Percentiles rank a stretch among this genome's conserved stretches.
Evolutionary conservation across 2,329 filamentous ascomycete genomes (phyloP).

Genomic region (Aspergillus sp.): DNA sequence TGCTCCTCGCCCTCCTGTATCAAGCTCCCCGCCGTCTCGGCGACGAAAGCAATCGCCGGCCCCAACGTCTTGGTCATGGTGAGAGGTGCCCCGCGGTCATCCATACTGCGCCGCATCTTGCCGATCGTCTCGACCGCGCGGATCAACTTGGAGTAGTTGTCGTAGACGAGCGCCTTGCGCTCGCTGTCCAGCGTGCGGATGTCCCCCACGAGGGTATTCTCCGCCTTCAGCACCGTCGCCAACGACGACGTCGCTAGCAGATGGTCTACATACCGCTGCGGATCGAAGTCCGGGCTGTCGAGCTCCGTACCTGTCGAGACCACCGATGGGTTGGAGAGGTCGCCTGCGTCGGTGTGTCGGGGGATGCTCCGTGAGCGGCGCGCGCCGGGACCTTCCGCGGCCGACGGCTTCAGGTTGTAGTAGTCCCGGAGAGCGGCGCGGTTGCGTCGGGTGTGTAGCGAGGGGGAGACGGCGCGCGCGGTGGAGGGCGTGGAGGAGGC

Average conservation of each 20-base stretch:
- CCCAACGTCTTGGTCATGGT: slow-evolving; percentile 45
- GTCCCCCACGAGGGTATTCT: slow-evolving; percentile 56
- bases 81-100: slow-evolving; percentile 44
- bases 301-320: slow-evolving; percentile 55
- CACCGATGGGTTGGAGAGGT: slow-evolving; percentile 37
- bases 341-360: slow-evolving; percentile 38
- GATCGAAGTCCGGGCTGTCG: slow-evolving; percentile 70
- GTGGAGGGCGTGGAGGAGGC: slow-evolving; percentile 32
- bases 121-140: slow-evolving; percentile 94
- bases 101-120: slow-evolving; percentile 56
- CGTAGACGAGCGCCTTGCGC: slow-evolving; percentile 94
- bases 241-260: slow-evolving; percentile 41
- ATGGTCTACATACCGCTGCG: slow-evolving; percentile 54
- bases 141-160: slow-evolving; percentile 97
- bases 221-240: slow-evolving; percentile 43
- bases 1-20: slow-evolving; percentile 40
- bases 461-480: slow-evolving; percentile 42
- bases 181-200: slow-evolving; percentile 90
- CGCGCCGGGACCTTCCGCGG: slow-evolving; percentile 32
- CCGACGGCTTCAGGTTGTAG: slow-evolving; percentile 71
- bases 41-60: slow-evolving; percentile 43
- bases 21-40: slow-evolving; percentile 40
- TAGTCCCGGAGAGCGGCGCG: slow-evolving; percentile 88
- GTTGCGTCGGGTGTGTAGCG: slow-evolving; percentile 57
- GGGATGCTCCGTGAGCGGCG: slow-evolving; percentile 37